These are phyloP conservation scores for Agrocybe pediades DNA, from an alignment of 768 basidiomycete species.

Conservation along the genomic window DNA sequence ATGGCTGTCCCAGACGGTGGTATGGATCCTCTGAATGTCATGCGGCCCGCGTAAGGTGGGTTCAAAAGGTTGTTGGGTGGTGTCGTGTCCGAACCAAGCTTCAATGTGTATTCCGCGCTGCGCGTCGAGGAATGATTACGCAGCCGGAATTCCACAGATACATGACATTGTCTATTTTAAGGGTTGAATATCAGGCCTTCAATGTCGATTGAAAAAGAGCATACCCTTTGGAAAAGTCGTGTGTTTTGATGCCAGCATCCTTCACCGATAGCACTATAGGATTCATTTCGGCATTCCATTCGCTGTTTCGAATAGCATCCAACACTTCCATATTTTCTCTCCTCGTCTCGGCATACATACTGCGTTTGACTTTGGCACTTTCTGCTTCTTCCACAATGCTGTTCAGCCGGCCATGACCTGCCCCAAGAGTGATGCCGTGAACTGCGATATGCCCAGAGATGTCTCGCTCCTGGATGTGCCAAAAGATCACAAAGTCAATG, in stretches of 20 bases:
- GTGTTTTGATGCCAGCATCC: conserved; percentile 42
- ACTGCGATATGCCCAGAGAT: conserved; percentile 65
- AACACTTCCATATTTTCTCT: conserved; percentile 70
- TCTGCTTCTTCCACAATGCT: conserved; percentile 62
- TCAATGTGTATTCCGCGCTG: conserved; percentile 58
- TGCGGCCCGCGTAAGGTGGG: conserved; percentile 65
- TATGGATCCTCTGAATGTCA: conserved; percentile 64
- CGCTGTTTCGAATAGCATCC: conserved; percentile 63
- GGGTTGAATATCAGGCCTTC: neutral
- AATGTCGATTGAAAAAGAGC: neutral
- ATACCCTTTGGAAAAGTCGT: conserved; percentile 75
- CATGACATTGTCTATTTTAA: conserved; percentile 50
- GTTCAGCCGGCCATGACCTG: conserved; percentile 65
- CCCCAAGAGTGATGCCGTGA: conserved; percentile 64
- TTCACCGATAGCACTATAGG: conserved; percentile 60
- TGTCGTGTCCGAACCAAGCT: conserved; percentile 32
- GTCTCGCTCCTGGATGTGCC: conserved; percentile 63
- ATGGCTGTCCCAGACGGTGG: conserved; percentile 45
- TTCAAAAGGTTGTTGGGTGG: conserved; percentile 43
- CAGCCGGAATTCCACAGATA: conserved; percentile 56
- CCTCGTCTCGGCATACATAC: conserved; percentile 90
- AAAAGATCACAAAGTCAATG: conserved; percentile 76
- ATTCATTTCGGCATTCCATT: conserved; percentile 82
- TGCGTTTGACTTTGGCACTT: conserved; percentile 68
- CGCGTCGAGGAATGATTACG: conserved; percentile 75